A percentile compares a stretch with the other conserved stretches of the same genome.
Conservation (phyloP, 208 protist genomes). For the Leishmania amazonensis region DNA sequence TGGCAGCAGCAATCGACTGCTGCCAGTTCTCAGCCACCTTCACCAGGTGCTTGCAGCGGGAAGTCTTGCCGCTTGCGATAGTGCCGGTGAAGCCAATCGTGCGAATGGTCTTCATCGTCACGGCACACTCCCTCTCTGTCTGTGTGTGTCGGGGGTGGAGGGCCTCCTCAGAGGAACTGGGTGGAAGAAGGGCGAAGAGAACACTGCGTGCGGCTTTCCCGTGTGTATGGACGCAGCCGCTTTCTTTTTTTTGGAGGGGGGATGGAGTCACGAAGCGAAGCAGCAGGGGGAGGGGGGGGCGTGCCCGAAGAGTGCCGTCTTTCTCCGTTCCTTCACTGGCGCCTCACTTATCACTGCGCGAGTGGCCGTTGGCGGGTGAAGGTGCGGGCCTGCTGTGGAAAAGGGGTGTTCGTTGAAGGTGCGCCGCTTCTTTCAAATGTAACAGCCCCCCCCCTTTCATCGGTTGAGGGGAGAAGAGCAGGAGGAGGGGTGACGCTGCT, state of each 20-base stretch:
- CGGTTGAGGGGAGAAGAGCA: neutral
- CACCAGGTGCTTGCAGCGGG: slow-evolving; percentile 61
- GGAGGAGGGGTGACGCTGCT: neutral
- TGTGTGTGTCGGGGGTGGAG: neutral
- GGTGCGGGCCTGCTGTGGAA: neutral
- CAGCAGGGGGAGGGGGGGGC: neutral
- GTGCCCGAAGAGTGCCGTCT: neutral
- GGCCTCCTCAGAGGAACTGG: neutral
- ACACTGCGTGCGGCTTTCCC: neutral
- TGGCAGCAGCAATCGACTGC: neutral
- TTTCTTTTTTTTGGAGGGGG: neutral
- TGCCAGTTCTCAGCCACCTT: slow-evolving; percentile 29
- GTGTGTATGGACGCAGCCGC: neutral
- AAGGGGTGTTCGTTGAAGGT: neutral
- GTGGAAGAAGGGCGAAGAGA: neutral
- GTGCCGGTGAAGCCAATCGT: slow-evolving; percentile 76
- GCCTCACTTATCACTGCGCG: neutral
- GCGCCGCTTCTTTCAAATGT: neutral
- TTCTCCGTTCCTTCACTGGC: neutral
- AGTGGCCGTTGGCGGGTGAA: neutral
- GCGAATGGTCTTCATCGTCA: slow-evolving; percentile 21
- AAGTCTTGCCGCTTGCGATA: slow-evolving; percentile 83
- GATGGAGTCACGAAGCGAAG: neutral
- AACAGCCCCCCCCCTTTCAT: neutral
- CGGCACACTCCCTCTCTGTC: neutral